A percentile compares a stretch with the other conserved stretches of the same genome.
phyloP scores from a whole-genome alignment of 768 basidiomycete genomes.

The Suillus luteus region DNA sequence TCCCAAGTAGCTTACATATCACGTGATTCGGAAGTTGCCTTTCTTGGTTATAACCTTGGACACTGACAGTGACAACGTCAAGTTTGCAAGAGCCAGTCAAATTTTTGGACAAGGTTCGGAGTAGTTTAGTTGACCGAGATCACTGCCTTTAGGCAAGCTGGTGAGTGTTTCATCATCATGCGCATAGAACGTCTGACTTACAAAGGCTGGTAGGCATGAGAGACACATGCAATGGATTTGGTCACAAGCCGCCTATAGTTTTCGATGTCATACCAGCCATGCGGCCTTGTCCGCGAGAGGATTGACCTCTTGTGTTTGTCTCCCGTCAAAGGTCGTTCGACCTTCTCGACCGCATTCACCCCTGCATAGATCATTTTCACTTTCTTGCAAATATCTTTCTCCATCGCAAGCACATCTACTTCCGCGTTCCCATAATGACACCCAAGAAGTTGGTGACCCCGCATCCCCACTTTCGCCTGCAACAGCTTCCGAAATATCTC shows the following conservation, averaged over 20 bases:
- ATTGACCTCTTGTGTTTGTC: conserved; percentile 3
- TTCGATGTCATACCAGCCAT: conserved; percentile 24
- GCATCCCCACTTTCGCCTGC: not conserved
- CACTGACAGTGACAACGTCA: not conserved
- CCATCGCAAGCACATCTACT: conserved; percentile 14
- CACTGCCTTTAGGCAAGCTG: conserved; percentile 21
- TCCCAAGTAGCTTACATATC: not conserved
- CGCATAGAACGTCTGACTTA: conserved; percentile 7
- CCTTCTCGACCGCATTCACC: conserved; percentile 7
- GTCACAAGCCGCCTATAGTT: conserved; percentile 52
- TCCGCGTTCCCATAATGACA: conserved; percentile 3
- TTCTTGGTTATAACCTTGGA: not conserved
- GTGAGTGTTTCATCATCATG: conserved; percentile 18
- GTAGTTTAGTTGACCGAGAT: not conserved
- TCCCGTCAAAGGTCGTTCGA: not conserved
- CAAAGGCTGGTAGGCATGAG: conserved; percentile 48
- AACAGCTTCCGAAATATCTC: conserved; percentile 15
- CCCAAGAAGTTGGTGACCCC: not conserved
- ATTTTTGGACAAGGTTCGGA: not conserved
- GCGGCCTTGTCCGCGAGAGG: not conserved
- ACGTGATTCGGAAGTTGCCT: not conserved
- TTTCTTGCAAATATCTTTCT: conserved; percentile 7
- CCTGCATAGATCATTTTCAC: conserved; percentile 14
- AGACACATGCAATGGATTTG: conserved; percentile 73
- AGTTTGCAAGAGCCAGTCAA: not conserved